A percentile compares a stretch with the other conserved stretches of the same genome.
These are phyloP conservation scores for Thalia dealbata DNA, from an alignment of 176 grass and related monocot species.

Conservation along the genomic window DNA sequence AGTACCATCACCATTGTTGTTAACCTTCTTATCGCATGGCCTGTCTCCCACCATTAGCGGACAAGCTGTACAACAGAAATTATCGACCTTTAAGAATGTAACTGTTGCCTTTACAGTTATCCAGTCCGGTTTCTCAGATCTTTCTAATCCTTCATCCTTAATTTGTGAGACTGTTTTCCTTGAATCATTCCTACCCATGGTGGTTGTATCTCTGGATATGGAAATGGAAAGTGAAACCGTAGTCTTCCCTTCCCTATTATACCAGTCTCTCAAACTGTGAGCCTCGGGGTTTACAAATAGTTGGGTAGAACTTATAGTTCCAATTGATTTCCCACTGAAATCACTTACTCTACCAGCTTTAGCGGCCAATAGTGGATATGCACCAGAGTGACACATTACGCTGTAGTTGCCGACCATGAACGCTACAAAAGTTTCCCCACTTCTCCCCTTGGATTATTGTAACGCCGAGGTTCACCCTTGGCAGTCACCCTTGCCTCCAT, in stretches of 20 bases:
- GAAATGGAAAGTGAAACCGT: constrained; percentile 37
- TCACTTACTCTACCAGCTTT: constrained; percentile 55
- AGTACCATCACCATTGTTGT: constrained; percentile 74
- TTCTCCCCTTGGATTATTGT: constrained; percentile 32
- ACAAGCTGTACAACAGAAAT: constrained; percentile 77
- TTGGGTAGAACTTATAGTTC: constrained; percentile 34
- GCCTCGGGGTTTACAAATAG: constrained; percentile 61
- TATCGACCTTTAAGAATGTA: constrained; percentile 36
- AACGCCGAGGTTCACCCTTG: constrained; percentile 47
- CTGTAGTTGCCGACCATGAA: constrained; percentile 62
- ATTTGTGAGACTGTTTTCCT: constrained; percentile 66
- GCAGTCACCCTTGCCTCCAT: constrained; percentile 74
- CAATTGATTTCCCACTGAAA: constrained; percentile 42
- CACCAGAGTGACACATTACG: constrained; percentile 58
- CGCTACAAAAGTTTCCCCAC: constrained; percentile 66
- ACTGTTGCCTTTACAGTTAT: constrained; percentile 53
- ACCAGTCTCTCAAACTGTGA: constrained; percentile 58
- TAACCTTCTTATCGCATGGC: constrained; percentile 73
- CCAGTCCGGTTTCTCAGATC: constrained; percentile 55
- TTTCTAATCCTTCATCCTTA: constrained; percentile 64
- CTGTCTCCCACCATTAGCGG: constrained; percentile 30
- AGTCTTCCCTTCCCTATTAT: constrained; percentile 59
- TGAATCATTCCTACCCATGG: constrained; percentile 37
- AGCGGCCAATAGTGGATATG: constrained; percentile 52
- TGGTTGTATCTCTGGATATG: constrained; percentile 40